These are phyloP conservation scores for Didymella pinodella DNA, from an alignment of 2,329 filamentous ascomycete species.

Conservation along the genomic window DNA sequence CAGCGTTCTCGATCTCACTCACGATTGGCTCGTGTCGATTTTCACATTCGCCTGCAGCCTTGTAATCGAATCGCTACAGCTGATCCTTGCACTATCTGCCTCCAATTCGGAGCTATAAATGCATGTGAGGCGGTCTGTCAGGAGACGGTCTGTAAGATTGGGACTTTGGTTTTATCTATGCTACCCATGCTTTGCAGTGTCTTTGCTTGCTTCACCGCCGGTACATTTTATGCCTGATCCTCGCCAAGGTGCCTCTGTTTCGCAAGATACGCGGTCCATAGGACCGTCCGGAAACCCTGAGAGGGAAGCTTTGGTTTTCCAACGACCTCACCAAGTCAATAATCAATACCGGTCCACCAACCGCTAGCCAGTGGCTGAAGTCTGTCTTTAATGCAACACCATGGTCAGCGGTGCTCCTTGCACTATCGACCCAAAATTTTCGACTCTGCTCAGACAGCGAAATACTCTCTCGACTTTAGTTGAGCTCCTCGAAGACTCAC, in stretches of 20 bases:
- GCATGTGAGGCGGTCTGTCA: neutral
- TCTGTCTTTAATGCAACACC: neutral
- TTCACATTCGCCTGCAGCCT: neutral
- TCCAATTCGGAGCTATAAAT: neutral
- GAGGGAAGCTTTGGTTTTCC: neutral
- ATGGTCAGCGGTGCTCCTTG: neutral
- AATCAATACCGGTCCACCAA: neutral
- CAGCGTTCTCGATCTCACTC: neutral
- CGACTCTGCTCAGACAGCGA: neutral
- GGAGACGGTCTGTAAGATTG: neutral
- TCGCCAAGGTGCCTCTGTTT: neutral
- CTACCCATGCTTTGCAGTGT: neutral
- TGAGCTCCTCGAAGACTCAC: neutral
- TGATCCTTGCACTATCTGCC: neutral
- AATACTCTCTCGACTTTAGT: conserved; percentile 1
- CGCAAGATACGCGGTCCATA: neutral
- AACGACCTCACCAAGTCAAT: neutral
- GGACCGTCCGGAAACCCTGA: neutral
- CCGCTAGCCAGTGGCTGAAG: neutral
- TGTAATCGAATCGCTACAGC: too few species aligned
- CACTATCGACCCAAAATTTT: neutral
- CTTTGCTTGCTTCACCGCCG: neutral
- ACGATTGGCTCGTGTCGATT: neutral
- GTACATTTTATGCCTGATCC: neutral
- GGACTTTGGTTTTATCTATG: neutral